Evolutionary conservation across 768 basidiomycete species (phyloP), one percentile per base, ranked within the genome.

Genomic region (Boletellus emodensis): DNA sequence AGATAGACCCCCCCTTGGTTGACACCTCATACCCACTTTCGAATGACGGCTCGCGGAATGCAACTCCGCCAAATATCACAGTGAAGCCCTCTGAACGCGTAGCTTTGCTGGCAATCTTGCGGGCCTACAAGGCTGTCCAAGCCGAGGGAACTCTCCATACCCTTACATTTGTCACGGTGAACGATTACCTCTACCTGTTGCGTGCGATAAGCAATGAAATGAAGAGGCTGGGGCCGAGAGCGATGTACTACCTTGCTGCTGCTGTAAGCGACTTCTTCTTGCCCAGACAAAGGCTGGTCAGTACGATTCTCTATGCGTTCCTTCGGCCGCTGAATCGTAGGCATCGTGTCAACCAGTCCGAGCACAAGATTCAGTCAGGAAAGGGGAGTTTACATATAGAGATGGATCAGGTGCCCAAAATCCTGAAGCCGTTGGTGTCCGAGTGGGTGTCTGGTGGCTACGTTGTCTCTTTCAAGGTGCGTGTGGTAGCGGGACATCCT

Each of bases 391-490:
- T 98, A 22, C 81, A 83, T 40, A 89, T 98, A 49, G 94, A 98
- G 68, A 99, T 98, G 96, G 96, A 99, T 63, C 94, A 97, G 67
- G 94, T 98, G 0, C 96, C 96, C 8, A 99, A 99, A 70, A 85
- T 97, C 33, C 73, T 99, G 40, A 89, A 90, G 67, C 88, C 93
- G 0, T 75, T 99, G 72, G 94, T 97, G 7, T 84, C 87, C 40
- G 92, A 98, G 65, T 99, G 96, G 95, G 87, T 84, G 1, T 82
- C 78, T 7, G 82, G 89, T 40, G 94, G 92, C 0, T 98, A 84
- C 65, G 85, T 97, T 35, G 91, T 99, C 36, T 95, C 93, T 0
- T 99, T 99, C 81, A 99, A 99, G 82, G 95, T 93, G 48, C 18
- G 65, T 53, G n/a, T 12, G 12, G 6, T 6, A 24, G 14, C 34